These are phyloP conservation scores for Scheffersomyces lignicola DNA, from an alignment of 1,139 yeast species.

Conservation along the genomic window DNA sequence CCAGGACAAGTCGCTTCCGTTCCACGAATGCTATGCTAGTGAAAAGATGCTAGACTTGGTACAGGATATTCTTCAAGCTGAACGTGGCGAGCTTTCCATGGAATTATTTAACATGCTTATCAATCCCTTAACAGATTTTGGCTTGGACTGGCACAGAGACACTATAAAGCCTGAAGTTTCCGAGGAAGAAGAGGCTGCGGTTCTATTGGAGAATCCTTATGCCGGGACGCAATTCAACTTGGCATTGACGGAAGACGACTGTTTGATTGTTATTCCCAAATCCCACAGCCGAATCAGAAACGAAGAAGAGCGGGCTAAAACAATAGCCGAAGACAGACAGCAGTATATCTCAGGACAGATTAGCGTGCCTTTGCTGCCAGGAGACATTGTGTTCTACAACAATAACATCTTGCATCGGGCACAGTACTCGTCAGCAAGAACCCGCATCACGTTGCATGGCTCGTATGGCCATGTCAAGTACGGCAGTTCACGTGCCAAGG, in stretches of 20 bases:
- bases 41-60: constrained; percentile 44
- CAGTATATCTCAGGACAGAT: constrained; percentile 43
- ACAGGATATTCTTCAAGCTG: constrained; percentile 46
- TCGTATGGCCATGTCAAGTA: constrained; percentile 50
- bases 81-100: constrained; percentile 41
- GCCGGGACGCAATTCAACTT: constrained; percentile 59
- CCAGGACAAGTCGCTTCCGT: constrained; percentile 36
- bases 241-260: constrained; percentile 50
- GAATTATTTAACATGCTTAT: constrained; percentile 58
- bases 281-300: constrained; percentile 52
- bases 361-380: constrained; percentile 48
- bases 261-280: constrained; percentile 53
- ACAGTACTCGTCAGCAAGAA: constrained; percentile 38
- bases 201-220: constrained; percentile 39
- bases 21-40: constrained; percentile 47
- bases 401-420: constrained; percentile 56
- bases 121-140: constrained; percentile 57
- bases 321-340: constrained; percentile 32
- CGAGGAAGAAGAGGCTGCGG: constrained; percentile 46
- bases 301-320: constrained; percentile 45
- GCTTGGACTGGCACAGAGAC: constrained; percentile 59
- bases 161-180: constrained; percentile 52
- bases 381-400: constrained; percentile 56
- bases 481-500: constrained; percentile 49
- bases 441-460: constrained; percentile 53